These are phyloP conservation scores for Datura wrightii DNA, from an alignment of 257 asterid species.

Conservation along the genomic window DNA sequence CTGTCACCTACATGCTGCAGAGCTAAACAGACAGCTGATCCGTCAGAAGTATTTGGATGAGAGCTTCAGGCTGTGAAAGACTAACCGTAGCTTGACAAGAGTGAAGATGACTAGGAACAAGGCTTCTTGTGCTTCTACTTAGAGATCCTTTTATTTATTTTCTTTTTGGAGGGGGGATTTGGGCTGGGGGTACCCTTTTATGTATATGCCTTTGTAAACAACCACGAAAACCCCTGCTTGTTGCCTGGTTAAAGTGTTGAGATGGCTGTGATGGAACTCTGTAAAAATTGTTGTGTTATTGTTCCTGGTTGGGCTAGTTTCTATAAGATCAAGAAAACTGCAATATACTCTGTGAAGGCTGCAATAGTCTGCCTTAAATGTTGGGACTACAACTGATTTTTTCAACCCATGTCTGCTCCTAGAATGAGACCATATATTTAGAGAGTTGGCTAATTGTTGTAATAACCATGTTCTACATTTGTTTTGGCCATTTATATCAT, in stretches of 20 bases:
- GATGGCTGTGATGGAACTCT: background rate
- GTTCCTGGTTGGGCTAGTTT: background rate
- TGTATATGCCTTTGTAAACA: conserved; percentile 25
- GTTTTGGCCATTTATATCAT: background rate
- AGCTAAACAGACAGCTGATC: background rate
- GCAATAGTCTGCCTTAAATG: background rate
- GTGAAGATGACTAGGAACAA: conserved; percentile 1
- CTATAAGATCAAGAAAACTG: background rate
- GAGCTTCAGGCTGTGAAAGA: background rate
- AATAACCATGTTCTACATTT: background rate
- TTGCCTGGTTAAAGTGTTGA: conserved; percentile 15
- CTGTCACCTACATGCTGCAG: background rate
- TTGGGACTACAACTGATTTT: background rate
- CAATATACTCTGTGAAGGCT: background rate
- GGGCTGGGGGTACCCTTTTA: background rate
- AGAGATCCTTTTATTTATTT: background rate
- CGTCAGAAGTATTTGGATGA: background rate
- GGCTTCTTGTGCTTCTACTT: background rate
- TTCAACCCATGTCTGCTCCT: background rate
- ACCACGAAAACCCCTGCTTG: background rate
- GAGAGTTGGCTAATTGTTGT: background rate
- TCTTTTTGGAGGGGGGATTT: background rate
- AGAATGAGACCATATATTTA: background rate
- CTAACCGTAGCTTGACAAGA: background rate
- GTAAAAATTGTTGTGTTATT: background rate